Evolutionary conservation across 163 green algal species (phyloP), one percentile per base, ranked within the genome.

Genomic region (Volvox carteri): DNA sequence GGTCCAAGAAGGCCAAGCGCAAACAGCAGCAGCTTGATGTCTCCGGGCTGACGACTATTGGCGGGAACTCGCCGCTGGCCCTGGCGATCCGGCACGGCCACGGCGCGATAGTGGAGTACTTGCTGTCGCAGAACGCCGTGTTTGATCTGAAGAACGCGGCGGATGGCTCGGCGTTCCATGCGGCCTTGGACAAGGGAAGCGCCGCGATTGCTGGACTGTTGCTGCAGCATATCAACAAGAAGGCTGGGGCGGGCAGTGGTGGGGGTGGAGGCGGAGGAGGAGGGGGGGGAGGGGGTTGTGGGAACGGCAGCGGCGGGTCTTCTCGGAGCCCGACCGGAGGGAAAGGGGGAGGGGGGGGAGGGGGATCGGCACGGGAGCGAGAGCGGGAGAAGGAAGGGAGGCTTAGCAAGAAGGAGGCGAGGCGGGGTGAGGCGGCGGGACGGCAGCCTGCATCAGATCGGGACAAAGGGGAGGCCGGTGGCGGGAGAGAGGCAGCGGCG

Each of bases 71-170:
- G 46, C 78, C 90, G 46, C 80, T 93, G 60, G 90, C 90, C 12
- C 80, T 93, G 52, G 90, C 90, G 3, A 90, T 91, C 16, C 86
- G 90, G 23, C 90, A 93, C 52, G 85, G 90, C 21, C 85, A 91
- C 56, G 86, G 85, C 8, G 75, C 62, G 1, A 84, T 93, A 0
- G 90, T 93, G 33, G 90, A 93, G 60, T 91, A 90, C 65, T 79
- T 93, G 58, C 52, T 93, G 74, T 41, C 50, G 67, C 86, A 92
- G 78, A 84, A 68, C 39, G 89, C 89, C 25, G 39, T 85, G 4
- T 92, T 92, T 76, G 89, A 92, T 75, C 30, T 92, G 30, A 92
- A 92, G 44, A 92, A 92, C 77, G 76, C 89, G 35, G 89, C 89
- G 6, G 89, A 92, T 76, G 86, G 75, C 89, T 90, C 84, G 19